Evolutionary conservation across 2,329 filamentous ascomycete genomes (phyloP).

Genomic region (Stagonosporopsis rhizophila): DNA sequence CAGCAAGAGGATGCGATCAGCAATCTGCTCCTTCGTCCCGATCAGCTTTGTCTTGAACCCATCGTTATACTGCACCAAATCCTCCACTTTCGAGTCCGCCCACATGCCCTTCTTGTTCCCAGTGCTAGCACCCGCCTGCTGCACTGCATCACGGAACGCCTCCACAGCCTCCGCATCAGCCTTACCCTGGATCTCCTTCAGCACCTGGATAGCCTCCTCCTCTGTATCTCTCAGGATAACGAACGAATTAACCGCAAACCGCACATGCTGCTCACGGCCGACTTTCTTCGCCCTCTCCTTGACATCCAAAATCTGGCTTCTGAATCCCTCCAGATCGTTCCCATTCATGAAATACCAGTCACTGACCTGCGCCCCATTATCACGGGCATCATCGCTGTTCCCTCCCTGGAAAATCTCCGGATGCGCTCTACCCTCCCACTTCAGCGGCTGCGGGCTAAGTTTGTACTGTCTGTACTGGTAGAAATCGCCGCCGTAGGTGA

Average conservation of each 20-base stretch:
- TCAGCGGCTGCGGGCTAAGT: slow-evolving; percentile 59
- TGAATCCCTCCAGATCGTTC: slow-evolving; percentile 62
- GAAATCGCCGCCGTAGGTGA: slow-evolving; percentile 60
- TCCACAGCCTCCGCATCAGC: slow-evolving; percentile 59
- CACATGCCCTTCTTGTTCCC: slow-evolving; percentile 61
- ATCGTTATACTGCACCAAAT: slow-evolving; percentile 63
- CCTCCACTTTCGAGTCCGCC: slow-evolving; percentile 60
- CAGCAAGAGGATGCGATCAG: slow-evolving; percentile 57
- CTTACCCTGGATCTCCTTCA: slow-evolving; percentile 62
- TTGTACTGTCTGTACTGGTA: slow-evolving; percentile 62
- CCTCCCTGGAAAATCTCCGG: slow-evolving; percentile 63
- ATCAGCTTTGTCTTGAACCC: slow-evolving; percentile 64
- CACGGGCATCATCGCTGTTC: slow-evolving; percentile 59
- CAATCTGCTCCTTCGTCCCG: slow-evolving; percentile 60
- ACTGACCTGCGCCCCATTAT: slow-evolving; percentile 57
- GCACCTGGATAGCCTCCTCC: slow-evolving; percentile 57
- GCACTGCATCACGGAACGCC: slow-evolving; percentile 58
- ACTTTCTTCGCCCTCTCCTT: slow-evolving; percentile 55
- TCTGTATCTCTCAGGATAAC: slow-evolving; percentile 60
- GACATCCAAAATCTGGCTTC: slow-evolving; percentile 59
- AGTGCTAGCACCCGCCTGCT: slow-evolving; percentile 59
- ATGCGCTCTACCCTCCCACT: slow-evolving; percentile 46
- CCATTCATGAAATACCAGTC: slow-evolving; percentile 66
- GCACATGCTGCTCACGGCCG: slow-evolving; percentile 54
- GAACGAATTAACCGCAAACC: slow-evolving; percentile 61